Percentiles rank a stretch among this genome's conserved stretches.
phyloP scores from a whole-genome alignment of 78 protist species.

The Dictyostelium intermedium region DNA sequence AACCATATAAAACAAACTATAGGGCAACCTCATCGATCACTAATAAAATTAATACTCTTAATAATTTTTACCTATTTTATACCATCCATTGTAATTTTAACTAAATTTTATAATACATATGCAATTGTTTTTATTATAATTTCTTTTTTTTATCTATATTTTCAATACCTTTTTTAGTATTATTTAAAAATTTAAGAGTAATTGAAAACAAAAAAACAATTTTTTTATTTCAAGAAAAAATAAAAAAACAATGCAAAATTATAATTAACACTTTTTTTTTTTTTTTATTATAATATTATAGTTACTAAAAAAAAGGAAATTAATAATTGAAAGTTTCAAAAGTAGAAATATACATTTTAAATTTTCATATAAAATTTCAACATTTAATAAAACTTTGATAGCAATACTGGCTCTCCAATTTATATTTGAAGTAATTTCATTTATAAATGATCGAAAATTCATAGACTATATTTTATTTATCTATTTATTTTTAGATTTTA shows the following conservation, averaged over 20 bases:
- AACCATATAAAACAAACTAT: background rate
- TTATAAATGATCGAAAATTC: background rate
- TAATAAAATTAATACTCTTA: background rate
- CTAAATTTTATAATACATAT: background rate
- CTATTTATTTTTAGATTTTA: background rate
- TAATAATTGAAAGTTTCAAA: background rate
- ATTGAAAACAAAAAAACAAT: too few species aligned
- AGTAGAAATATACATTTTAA: background rate
- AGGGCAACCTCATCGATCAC: background rate
- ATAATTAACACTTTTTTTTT: background rate
- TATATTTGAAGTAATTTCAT: background rate
- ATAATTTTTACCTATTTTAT: background rate
- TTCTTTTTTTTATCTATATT: background rate
- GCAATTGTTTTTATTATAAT: background rate
- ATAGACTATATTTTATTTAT: background rate
- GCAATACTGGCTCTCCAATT: background rate
- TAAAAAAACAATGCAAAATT: too few species aligned
- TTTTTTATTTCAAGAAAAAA: too few species aligned
- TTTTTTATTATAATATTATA: background rate
- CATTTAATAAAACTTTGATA: background rate
- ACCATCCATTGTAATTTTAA: background rate
- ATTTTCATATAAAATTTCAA: background rate
- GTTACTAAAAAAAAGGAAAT: background rate
- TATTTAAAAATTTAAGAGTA: background rate
- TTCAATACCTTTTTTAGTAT: background rate